Conservation (phyloP, 139 green algal genomes). For the Trebouxia sp. region DNA sequence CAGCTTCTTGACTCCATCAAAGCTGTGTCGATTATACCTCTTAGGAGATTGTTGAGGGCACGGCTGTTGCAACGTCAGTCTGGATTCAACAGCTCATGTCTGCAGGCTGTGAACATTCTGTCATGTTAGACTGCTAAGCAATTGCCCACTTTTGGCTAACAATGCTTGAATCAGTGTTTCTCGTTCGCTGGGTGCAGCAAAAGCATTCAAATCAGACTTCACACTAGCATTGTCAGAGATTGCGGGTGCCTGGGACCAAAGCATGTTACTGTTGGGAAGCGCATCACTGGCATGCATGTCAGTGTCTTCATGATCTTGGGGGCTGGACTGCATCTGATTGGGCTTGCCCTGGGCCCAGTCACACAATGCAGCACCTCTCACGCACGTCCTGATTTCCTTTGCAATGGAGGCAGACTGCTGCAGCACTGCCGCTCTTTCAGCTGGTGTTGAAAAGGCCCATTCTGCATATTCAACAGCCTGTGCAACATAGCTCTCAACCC, state of each 20-base stretch:
- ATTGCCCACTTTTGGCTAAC: neutral
- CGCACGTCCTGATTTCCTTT: neutral
- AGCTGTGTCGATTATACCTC: too few species aligned
- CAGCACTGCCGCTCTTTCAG: conserved; percentile 25
- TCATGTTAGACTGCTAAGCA: neutral
- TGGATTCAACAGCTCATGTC: too few species aligned
- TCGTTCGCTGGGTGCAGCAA: neutral
- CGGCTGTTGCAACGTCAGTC: too few species aligned
- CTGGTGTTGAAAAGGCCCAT: conserved; percentile 44
- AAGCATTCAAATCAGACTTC: too few species aligned
- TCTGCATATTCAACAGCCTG: conserved; percentile 51
- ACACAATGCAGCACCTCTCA: neutral
- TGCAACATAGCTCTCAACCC: conserved; percentile 53
- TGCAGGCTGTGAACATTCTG: too few species aligned
- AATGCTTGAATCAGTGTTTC: conserved; percentile 14
- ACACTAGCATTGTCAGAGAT: too few species aligned
- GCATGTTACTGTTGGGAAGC: too few species aligned
- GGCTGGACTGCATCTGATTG: neutral
- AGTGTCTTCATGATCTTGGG: too few species aligned
- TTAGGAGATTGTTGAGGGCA: too few species aligned
- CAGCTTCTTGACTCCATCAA: too few species aligned
- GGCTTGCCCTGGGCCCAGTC: neutral
- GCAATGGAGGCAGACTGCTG: conserved; percentile 20
- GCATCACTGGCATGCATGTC: too few species aligned
- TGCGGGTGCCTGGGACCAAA: too few species aligned